Evolutionary conservation across 1,284 basidiomycete genomes (phyloP).

Genomic region (Apiotrichum akiyoshidainum): DNA sequence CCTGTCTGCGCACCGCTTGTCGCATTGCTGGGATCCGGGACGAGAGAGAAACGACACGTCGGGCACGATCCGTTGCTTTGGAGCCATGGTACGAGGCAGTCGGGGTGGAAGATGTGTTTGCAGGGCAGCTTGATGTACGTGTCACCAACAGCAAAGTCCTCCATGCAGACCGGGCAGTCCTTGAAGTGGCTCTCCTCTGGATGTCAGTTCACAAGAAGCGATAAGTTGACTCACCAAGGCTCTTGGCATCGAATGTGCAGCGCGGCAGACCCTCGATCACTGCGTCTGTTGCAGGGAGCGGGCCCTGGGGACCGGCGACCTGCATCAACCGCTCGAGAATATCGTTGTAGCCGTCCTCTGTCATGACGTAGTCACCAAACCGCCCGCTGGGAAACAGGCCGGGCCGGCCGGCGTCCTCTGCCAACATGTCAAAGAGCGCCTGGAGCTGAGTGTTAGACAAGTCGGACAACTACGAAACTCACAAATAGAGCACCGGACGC

Average conservation of each 20-base stretch:
- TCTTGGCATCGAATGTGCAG: constrained; percentile 38
- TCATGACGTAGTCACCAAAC: constrained; percentile 48
- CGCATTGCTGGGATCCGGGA: constrained; percentile 26
- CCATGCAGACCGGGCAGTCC: constrained; percentile 49
- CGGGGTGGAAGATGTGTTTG: constrained; percentile 48
- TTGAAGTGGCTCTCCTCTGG: constrained; percentile 39
- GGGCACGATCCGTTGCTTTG: constrained; percentile 49
- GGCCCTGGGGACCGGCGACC: constrained; percentile 47
- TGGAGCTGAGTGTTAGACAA: constrained; percentile 24
- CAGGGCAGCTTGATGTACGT: constrained; percentile 45
- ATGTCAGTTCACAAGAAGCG: constrained; percentile 1
- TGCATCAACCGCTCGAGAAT: constrained; percentile 48
- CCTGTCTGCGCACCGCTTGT: background rate
- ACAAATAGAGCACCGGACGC: constrained; percentile 26
- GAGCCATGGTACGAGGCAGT: constrained; percentile 49
- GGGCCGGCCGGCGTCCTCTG: constrained; percentile 26
- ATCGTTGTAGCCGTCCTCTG: constrained; percentile 45
- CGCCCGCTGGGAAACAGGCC: constrained; percentile 26
- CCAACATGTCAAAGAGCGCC: constrained; percentile 32
- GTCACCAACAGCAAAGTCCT: constrained; percentile 43
- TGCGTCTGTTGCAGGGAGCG: constrained; percentile 42
- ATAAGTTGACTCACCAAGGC: constrained; percentile 33
- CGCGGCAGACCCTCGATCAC: constrained; percentile 47
- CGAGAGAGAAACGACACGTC: constrained; percentile 49
- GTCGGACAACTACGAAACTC: background rate